A percentile compares a stretch with the other conserved stretches of the same genome.
phyloP scores from a whole-genome alignment of 257 asterid species.

The Nicotiana knightiana region DNA sequence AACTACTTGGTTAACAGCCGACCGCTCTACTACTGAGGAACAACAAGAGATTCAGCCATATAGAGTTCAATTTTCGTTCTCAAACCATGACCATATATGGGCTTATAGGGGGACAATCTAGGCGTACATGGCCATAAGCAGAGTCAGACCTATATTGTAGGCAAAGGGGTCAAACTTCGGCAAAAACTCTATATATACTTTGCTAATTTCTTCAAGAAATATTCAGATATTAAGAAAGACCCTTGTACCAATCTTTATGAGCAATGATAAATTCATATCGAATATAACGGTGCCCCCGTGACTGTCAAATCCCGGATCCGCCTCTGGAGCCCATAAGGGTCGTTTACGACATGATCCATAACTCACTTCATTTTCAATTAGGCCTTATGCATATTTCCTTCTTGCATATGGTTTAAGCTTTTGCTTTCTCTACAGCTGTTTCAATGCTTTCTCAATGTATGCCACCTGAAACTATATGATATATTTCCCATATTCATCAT shows the following conservation, averaged over 20 bases:
- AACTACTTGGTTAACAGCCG: not conserved
- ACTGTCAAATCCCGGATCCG: too few relatives aligned
- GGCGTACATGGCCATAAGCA: too few relatives aligned
- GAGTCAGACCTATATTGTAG: too few relatives aligned
- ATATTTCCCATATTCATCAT: not conserved
- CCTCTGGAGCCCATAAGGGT: not conserved
- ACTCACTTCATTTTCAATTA: not conserved
- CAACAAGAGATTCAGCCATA: not conserved
- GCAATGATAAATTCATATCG: too few relatives aligned
- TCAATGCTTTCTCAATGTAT: not conserved
- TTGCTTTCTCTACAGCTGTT: not conserved
- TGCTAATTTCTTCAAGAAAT: too few relatives aligned
- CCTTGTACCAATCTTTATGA: too few relatives aligned
- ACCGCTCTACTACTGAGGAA: not conserved
- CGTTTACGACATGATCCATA: not conserved
- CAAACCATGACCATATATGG: not conserved
- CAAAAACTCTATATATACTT: too few relatives aligned
- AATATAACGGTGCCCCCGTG: too few relatives aligned
- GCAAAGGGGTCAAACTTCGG: too few relatives aligned
- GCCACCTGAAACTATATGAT: not conserved
- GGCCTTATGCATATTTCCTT: not conserved
- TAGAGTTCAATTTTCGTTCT: not conserved
- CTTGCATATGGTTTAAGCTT: not conserved
- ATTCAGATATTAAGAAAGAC: too few relatives aligned
- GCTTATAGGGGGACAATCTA: too few relatives aligned